Conservation (phyloP, 2,329 filamentous ascomycete genomes). For the Trichothecium roseum region DNA sequence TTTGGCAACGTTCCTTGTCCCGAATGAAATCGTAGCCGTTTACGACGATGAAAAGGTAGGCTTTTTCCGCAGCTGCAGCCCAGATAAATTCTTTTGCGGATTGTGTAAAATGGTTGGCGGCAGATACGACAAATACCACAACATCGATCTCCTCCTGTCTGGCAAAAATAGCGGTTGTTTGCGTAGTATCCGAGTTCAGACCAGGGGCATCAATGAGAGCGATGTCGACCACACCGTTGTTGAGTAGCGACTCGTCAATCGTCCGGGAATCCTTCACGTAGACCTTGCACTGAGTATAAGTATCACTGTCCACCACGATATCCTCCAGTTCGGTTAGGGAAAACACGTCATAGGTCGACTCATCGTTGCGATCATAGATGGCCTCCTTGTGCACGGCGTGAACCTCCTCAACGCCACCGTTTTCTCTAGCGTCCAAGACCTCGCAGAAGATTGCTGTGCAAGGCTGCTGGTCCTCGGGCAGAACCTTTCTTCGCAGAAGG, state of each 20-base stretch:
- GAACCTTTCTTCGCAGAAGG: constrained; percentile 78
- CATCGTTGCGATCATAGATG: constrained; percentile 78
- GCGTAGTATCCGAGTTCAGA: constrained; percentile 89
- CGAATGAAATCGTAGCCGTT: constrained; percentile 93
- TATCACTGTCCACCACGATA: constrained; percentile 79
- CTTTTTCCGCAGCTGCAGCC: constrained; percentile 91
- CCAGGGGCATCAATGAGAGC: constrained; percentile 94
- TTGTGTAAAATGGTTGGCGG: constrained; percentile 94
- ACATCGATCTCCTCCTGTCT: constrained; percentile 98
- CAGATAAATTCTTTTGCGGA: constrained; percentile 97
- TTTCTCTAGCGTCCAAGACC: constrained; percentile 85
- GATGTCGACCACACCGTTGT: constrained; percentile 97
- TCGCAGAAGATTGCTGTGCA: constrained; percentile 99
- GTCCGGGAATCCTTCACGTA: constrained; percentile 85
- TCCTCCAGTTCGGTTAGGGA: constrained; percentile 68
- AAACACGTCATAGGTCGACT: constrained; percentile 88
- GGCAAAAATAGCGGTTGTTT: constrained; percentile 95
- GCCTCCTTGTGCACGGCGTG: constrained; percentile 82
- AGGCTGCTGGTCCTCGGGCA: constrained; percentile 95
- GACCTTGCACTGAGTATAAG: constrained; percentile 91
- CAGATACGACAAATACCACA: constrained; percentile 95
- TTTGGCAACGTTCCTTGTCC: constrained; percentile 83
- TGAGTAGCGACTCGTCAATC: constrained; percentile 87
- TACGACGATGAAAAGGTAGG: constrained; percentile 97
- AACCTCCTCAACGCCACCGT: constrained; percentile 84